Evolutionary conservation across 345 rosid species (phyloP), one percentile per base, ranked within the genome.

Genomic region (Aethionema arabicum): DNA sequence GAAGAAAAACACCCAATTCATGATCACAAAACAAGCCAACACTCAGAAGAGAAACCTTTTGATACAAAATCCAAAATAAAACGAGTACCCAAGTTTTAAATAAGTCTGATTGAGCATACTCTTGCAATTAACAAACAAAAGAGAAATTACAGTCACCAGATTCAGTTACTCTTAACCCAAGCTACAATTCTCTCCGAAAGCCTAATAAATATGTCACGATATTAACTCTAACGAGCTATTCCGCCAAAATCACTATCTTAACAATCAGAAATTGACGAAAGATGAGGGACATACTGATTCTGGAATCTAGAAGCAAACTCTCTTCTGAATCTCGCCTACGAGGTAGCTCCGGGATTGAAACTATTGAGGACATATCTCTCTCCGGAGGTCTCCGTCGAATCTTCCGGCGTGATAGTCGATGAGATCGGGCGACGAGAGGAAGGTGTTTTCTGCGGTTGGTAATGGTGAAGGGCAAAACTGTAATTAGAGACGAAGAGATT

Each of bases 261-360:
- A 57, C 5, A 44, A 16, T 9, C 2, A 4, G 48, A 36, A 42
- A 35, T 16, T 33, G 5, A 55, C 3, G 7, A 9, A 50, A 30
- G 32, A 10, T 12, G n/a, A 43, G 7, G 9, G 16, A 37, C 70
- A 55, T 64, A 84, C 96, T 73, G 3, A 54, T 69, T 73, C 68
- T 61, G 42, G 86, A 61, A 76, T 80, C 79, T 29, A 77, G 33
- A 73, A 77, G 67, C 8, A 75, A 61, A 31, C 65, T 74, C 49
- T 82, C 75, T 59, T 70, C 77, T 46, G 71, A 60, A 44, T 84
- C 82, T 1, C 76, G 75, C 31, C 79, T 65, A 61, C 61, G 74
- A 50, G 87, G 76, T 15, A 80, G 76, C 58, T 73, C 63, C 38
- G 80, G 56, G 41, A 59, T 30, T 32, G 82, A 65, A 47, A 67